These are phyloP conservation scores for Nicotiana obtusifolia DNA, from an alignment of 257 asterid species.

Conservation along the genomic window DNA sequence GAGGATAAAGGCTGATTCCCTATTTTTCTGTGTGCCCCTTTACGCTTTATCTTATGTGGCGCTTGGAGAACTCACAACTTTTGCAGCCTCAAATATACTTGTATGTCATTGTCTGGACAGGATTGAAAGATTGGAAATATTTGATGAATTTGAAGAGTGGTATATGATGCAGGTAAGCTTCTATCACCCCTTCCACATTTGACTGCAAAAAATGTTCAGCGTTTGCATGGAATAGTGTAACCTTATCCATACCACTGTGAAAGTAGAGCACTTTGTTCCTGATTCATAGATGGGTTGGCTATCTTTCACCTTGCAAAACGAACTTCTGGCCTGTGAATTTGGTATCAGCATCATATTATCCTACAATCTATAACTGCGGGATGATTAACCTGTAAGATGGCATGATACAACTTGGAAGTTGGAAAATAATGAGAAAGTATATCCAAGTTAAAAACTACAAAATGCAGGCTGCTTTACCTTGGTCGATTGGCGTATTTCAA, in stretches of 20 bases:
- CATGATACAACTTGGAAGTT: neutral
- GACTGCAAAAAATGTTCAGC: neutral
- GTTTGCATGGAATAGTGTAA: neutral
- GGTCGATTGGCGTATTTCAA: neutral
- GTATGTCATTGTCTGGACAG: conserved; percentile 36
- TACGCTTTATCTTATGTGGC: conserved; percentile 14
- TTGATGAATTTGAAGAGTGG: conserved; percentile 72
- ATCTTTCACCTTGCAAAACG: neutral
- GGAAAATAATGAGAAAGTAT: neutral
- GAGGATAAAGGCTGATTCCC: conserved; percentile 11
- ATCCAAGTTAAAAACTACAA: neutral
- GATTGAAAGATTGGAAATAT: conserved; percentile 88
- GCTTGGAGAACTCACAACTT: conserved; percentile 12
- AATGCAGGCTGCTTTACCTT: neutral
- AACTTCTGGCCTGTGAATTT: neutral
- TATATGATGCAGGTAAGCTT: conserved; percentile 96
- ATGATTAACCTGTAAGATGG: neutral
- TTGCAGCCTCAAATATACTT: conserved; percentile 17
- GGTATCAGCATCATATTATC: neutral
- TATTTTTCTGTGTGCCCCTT: conserved; percentile 18
- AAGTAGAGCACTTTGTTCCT: neutral
- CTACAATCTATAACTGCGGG: neutral
- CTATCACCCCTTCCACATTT: conserved; percentile 9
- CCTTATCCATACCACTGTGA: neutral
- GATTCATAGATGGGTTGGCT: neutral